Conservation (phyloP, 2,329 filamentous ascomycete species). For the Pyrenophora teres region DNA sequence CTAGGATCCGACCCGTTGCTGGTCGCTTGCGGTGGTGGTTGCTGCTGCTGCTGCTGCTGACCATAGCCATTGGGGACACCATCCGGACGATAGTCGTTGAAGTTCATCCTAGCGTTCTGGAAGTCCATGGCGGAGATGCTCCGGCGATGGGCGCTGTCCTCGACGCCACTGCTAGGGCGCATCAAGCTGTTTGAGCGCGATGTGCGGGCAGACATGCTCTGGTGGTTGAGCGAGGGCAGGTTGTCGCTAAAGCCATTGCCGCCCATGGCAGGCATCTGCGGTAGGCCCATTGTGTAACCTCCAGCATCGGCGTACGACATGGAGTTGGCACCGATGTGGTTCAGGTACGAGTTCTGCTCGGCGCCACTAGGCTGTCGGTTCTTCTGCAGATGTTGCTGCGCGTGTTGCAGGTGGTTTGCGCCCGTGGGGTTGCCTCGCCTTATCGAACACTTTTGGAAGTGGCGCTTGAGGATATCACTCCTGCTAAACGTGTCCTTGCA, state of each 20-base stretch:
- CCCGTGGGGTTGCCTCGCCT: conserved; percentile 94
- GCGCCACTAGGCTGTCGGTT: conserved; percentile 40
- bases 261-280: conserved; percentile 40
- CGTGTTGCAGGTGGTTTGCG: conserved; percentile 91
- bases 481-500: conserved; percentile 98
- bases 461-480: conserved; percentile 97
- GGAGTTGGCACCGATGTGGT: conserved; percentile 41
- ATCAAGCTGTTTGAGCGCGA: conserved; percentile 57
- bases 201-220: conserved; percentile 54
- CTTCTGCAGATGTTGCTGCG: conserved; percentile 86
- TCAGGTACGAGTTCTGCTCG: conserved; percentile 45
- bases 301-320: conserved; percentile 40
- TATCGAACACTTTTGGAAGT: conserved; percentile 99
- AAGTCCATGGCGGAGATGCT: conserved; percentile 46
- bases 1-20: conserved; percentile 25
- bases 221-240: conserved; percentile 47
- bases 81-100: conserved; percentile 44
- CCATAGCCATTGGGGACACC: conserved; percentile 34
- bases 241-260: conserved; percentile 45
- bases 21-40: neutral
- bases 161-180: conserved; percentile 45
- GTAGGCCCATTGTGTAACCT: conserved; percentile 42
- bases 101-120: conserved; percentile 39
- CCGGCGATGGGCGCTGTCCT: conserved; percentile 40
- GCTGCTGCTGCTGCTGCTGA: conserved; percentile 21